Percentiles rank a stretch among this genome's conserved stretches.
Evolutionary conservation across 2,329 filamentous ascomycete genomes (phyloP).

Genomic region (Alternaria gansuensis): DNA sequence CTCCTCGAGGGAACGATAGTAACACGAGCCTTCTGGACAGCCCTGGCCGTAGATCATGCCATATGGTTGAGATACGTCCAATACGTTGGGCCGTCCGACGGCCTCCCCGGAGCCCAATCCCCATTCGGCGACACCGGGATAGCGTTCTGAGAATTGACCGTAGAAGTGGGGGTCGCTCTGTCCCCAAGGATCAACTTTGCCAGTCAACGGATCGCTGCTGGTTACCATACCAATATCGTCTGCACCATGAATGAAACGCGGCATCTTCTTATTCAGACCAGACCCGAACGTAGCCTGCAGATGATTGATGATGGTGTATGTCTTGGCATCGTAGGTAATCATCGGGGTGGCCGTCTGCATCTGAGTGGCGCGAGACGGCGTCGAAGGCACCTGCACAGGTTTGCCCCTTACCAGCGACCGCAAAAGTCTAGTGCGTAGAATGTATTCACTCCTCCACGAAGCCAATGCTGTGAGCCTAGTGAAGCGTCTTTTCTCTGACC

Average conservation of each 20-base stretch:
- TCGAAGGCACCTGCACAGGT: conserved; percentile 66
- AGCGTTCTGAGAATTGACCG: conserved; percentile 79
- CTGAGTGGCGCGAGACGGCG: conserved; percentile 63
- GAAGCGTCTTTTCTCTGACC: conserved; percentile 80
- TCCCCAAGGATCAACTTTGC: conserved; percentile 83
- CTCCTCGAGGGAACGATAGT: conserved; percentile 78
- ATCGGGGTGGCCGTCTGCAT: conserved; percentile 76
- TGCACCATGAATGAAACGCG: conserved; percentile 83
- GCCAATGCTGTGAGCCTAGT: conserved; percentile 80
- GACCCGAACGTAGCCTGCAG: conserved; percentile 79
- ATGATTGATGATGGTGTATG: conserved; percentile 80
- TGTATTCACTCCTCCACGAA: conserved; percentile 97
- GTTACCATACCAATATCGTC: conserved; percentile 81
- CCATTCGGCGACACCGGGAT: conserved; percentile 76
- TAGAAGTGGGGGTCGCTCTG: conserved; percentile 77
- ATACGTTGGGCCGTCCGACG: conserved; percentile 80
- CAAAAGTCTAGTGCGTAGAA: conserved; percentile 83
- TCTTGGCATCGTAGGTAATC: conserved; percentile 84
- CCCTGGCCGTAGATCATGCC: conserved; percentile 88
- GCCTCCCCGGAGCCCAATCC: conserved; percentile 79
- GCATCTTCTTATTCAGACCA: conserved; percentile 72
- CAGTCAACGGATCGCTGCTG: conserved; percentile 78
- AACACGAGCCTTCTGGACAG: conserved; percentile 80
- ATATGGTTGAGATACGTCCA: conserved; percentile 88
- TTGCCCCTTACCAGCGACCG: conserved; percentile 84